phyloP scores from a whole-genome alignment of 192 early-diverging fungal species.

The Coemansia sp. region DNA sequence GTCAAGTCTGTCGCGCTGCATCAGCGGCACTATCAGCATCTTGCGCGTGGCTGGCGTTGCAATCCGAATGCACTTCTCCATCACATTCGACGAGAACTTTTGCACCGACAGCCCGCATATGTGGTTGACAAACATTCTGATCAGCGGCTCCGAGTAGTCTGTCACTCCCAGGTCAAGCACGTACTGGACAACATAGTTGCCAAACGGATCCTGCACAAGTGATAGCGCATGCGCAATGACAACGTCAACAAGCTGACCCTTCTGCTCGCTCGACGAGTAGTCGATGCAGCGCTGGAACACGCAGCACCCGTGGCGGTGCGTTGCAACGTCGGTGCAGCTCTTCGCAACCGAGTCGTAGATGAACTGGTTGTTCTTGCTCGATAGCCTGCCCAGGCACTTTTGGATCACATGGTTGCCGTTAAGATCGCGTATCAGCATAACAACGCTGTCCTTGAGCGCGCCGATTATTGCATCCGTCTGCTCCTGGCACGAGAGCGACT shows the following conservation, averaged over 20 bases:
- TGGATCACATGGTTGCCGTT: conserved; percentile 94
- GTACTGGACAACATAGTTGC: conserved; percentile 93
- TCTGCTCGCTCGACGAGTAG: conserved; percentile 69
- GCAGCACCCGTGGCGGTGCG: conserved; percentile 89
- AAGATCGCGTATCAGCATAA: conserved; percentile 84
- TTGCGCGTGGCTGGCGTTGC: conserved; percentile 70
- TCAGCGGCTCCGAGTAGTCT: conserved; percentile 68
- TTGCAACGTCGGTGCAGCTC: conserved; percentile 81
- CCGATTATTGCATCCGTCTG: conserved; percentile 68
- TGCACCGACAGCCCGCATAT: conserved; percentile 79
- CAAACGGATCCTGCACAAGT: conserved; percentile 87
- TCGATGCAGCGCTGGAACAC: conserved; percentile 91
- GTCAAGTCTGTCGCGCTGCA: conserved; percentile 72
- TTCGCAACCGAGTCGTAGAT: conserved; percentile 79
- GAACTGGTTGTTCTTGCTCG: conserved; percentile 80
- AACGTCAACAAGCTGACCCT: conserved; percentile 73
- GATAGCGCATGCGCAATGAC: conserved; percentile 71
- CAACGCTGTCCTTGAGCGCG: conserved; percentile 69
- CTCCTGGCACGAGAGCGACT: conserved; percentile 62
- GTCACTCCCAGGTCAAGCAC: conserved; percentile 75
- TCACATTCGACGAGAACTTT: conserved; percentile 91
- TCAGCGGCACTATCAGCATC: conserved; percentile 71
- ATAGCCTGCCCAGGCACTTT: conserved; percentile 80
- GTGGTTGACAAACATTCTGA: conserved; percentile 72
- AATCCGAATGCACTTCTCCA: conserved; percentile 90